Evolutionary conservation across 768 basidiomycete genomes (phyloP), one percentile per base, ranked within the genome.

Genomic region (Termitomyces sp.): DNA sequence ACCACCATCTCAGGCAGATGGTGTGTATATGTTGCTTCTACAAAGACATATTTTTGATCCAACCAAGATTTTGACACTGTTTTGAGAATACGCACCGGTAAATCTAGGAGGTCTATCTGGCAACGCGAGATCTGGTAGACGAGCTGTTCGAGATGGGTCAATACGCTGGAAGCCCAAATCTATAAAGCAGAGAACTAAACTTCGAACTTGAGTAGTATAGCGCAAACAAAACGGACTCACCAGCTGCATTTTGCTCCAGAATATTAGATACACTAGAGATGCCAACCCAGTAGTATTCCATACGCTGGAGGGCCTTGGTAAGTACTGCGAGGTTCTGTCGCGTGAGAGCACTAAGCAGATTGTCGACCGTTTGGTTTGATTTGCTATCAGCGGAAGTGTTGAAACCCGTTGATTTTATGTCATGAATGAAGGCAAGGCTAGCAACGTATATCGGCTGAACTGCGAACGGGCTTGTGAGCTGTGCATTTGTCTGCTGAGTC

Each of bases 201-300:
- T 32, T 21, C 1, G 27, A 41, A 14, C 23, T n/a, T 43, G 17
- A 17, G 27, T 27, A 35, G 32, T 35, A 35, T 46, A n/a, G 11
- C n/a, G 5, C 3, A 19, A 27, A 39, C 16, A 27, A 49, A 46
- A 1, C 19, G 34, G 34, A 58, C 50, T 30, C n/a, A 61, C 60
- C 52, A 17, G 57, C 48, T 39, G 57, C 57, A 40, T 48, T 49
- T 39, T 58, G 48, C 21, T 61, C 60, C 10, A 61, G 40, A 28
- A 53, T 55, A 32, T 59, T 54, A 7, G 57, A 52, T n/a, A 61
- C 51, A 23, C 42, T 23, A 12, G 60, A 61, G 45, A 61, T 58
- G 5, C 60, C 57, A 23, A 46, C 54, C 60, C 60, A 61, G n/a
- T 61, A 61, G 21, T 61, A 54, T n/a, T 61, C 57, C 60, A 59